These are phyloP conservation scores for Alternaria arborescens DNA, from an alignment of 2,329 filamentous ascomycete species.

Conservation along the genomic window DNA sequence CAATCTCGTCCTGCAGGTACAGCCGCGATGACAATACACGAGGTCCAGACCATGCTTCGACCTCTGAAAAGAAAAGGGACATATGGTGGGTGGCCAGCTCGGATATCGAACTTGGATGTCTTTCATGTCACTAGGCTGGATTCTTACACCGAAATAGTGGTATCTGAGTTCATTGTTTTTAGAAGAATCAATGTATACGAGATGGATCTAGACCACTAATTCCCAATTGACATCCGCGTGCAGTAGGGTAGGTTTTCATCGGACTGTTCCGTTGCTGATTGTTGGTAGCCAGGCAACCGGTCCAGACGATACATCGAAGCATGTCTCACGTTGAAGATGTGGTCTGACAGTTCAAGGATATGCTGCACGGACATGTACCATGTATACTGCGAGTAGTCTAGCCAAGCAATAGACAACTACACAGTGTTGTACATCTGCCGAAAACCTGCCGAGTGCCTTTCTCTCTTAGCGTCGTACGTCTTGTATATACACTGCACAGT, in stretches of 20 bases:
- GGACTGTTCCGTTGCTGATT: neutral
- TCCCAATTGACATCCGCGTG: neutral
- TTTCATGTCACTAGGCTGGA: neutral
- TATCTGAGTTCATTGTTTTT: neutral
- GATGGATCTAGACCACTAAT: neutral
- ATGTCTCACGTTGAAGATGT: neutral
- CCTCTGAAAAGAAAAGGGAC: neutral
- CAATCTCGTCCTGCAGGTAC: slow-evolving; percentile 5
- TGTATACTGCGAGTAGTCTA: neutral
- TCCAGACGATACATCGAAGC: neutral
- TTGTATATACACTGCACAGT: neutral
- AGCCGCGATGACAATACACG: neutral
- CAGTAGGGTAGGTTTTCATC: neutral
- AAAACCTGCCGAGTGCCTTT: neutral
- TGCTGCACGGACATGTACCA: neutral
- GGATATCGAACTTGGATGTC: neutral
- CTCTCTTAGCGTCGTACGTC: neutral
- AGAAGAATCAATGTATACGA: neutral
- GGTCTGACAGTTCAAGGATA: neutral
- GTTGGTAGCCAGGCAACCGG: neutral
- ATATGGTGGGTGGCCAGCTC: neutral
- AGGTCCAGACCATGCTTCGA: neutral
- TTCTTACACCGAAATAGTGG: neutral
- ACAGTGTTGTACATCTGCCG: neutral
- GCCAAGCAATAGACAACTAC: neutral